A percentile compares a stretch with the other conserved stretches of the same genome.
These are phyloP conservation scores for Fusarium pilosicola DNA, from an alignment of 2,329 filamentous ascomycete genomes.

Conservation along the genomic window DNA sequence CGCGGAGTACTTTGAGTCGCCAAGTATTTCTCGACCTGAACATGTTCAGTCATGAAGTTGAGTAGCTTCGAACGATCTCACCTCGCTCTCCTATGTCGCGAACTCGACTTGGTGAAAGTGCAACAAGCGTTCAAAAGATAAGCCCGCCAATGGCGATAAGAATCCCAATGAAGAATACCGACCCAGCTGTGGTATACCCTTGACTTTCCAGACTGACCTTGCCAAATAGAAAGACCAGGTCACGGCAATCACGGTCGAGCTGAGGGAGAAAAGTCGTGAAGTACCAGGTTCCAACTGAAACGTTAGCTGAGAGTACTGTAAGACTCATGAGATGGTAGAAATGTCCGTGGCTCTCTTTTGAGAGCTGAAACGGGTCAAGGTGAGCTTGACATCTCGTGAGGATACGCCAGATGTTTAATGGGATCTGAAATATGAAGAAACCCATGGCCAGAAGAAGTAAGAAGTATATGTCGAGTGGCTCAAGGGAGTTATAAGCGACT, in stretches of 20 bases:
- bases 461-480: conserved; percentile 48
- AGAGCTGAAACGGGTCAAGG: conserved; percentile 46
- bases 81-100: conserved; percentile 37
- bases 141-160: conserved; percentile 38
- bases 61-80: background rate
- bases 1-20: conserved; percentile 35
- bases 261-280: conserved; percentile 43
- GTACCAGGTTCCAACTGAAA: conserved; percentile 49
- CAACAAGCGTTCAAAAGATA: conserved; percentile 42
- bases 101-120: conserved; percentile 17
- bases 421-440: conserved; percentile 46
- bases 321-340: conserved; percentile 43
- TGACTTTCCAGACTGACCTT: conserved; percentile 42
- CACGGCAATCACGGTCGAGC: conserved; percentile 38
- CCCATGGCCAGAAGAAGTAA: conserved; percentile 47
- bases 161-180: conserved; percentile 46
- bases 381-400: conserved; percentile 46
- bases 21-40: conserved; percentile 36
- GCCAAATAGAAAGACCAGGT: conserved; percentile 49
- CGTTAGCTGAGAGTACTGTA: conserved; percentile 40
- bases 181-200: conserved; percentile 44
- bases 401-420: conserved; percentile 48
- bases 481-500: conserved; percentile 29
- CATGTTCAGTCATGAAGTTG: background rate
- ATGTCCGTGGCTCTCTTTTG: conserved; percentile 41